Percentiles rank a stretch among this genome's conserved stretches.
phyloP scores from a whole-genome alignment of 2,329 filamentous ascomycete genomes.

The Macroventuria anomochaeta region DNA sequence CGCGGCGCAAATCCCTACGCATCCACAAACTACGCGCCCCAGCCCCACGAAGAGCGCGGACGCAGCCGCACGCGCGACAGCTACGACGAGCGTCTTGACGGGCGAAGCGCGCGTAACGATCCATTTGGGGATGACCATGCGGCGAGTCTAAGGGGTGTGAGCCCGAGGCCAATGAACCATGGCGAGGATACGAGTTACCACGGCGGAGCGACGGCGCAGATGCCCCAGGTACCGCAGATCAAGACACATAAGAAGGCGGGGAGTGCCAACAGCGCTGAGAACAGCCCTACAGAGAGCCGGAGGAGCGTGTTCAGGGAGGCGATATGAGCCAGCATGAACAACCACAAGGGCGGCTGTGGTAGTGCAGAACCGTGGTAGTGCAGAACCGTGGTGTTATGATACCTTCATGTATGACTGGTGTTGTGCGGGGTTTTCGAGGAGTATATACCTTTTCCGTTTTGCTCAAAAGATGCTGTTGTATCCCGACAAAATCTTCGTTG shows the following conservation, averaged over 20 bases:
- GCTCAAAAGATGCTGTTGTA: slow-evolving; percentile 1
- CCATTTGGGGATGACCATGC: slow-evolving; percentile 53
- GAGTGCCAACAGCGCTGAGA: slow-evolving; percentile 48
- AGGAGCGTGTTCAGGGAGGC: slow-evolving; percentile 74
- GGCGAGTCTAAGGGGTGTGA: slow-evolving; percentile 69
- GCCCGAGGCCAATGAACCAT: slow-evolving; percentile 70
- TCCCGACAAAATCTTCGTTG: no score
- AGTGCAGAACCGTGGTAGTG: background rate
- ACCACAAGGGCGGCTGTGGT: background rate
- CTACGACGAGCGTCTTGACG: slow-evolving; percentile 44
- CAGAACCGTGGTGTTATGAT: slow-evolving; percentile 10
- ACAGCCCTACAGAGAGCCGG: slow-evolving; percentile 69
- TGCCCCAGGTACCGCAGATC: slow-evolving; percentile 44
- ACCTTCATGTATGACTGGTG: slow-evolving; percentile 8
- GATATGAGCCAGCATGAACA: slow-evolving; percentile 53
- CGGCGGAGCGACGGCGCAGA: slow-evolving; percentile 49
- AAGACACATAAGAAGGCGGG: slow-evolving; percentile 37
- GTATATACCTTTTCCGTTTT: slow-evolving; percentile 10
- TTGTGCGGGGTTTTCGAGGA: slow-evolving; percentile 1
- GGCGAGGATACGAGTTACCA: slow-evolving; percentile 54
- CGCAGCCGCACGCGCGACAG: slow-evolving; percentile 58
- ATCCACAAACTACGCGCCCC: slow-evolving; percentile 36
- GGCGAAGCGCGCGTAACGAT: slow-evolving; percentile 40
- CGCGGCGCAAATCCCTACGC: slow-evolving; percentile 45
- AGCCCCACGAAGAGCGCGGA: slow-evolving; percentile 44